These are phyloP conservation scores for Erythrophleum fordii DNA, from an alignment of 306 rosid species.

Conservation along the genomic window DNA sequence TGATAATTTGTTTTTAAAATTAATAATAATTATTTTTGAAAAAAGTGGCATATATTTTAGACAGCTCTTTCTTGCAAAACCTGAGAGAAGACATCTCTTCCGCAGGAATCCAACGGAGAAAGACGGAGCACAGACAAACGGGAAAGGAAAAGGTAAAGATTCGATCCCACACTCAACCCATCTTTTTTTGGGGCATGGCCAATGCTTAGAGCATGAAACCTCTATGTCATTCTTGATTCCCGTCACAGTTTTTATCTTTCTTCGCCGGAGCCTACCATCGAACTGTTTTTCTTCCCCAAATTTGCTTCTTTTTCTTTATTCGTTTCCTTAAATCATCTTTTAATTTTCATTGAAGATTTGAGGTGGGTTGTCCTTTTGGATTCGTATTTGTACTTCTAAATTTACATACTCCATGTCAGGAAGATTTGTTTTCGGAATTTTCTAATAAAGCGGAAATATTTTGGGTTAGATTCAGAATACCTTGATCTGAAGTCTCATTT, in stretches of 20 bases:
- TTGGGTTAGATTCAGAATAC: constrained; percentile 14
- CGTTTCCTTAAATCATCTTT: neutral
- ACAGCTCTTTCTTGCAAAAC: neutral
- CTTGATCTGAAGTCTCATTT: constrained; percentile 7
- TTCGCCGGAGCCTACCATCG: neutral
- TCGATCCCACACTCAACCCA: constrained; percentile 35
- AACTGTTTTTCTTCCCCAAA: neutral
- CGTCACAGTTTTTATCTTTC: neutral
- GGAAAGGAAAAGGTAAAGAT: constrained; percentile 30
- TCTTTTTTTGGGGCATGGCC: neutral
- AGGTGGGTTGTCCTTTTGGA: neutral
- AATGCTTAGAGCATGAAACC: constrained; percentile 6
- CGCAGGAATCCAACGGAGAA: constrained; percentile 16
- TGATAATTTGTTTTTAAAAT: neutral
- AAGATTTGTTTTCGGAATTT: neutral
- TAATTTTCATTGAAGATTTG: neutral
- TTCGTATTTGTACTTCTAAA: neutral
- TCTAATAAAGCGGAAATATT: neutral
- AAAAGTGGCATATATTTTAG: neutral
- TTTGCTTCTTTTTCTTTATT: neutral
- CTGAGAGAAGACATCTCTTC: constrained; percentile 1
- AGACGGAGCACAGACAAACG: constrained; percentile 53
- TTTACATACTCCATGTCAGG: neutral
- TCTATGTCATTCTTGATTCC: neutral
- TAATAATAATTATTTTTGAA: neutral